Percentiles rank a stretch among this genome's conserved stretches.
Conservation (phyloP, 2,329 filamentous ascomycete genomes). For the Endocalyx cinctus region DNA sequence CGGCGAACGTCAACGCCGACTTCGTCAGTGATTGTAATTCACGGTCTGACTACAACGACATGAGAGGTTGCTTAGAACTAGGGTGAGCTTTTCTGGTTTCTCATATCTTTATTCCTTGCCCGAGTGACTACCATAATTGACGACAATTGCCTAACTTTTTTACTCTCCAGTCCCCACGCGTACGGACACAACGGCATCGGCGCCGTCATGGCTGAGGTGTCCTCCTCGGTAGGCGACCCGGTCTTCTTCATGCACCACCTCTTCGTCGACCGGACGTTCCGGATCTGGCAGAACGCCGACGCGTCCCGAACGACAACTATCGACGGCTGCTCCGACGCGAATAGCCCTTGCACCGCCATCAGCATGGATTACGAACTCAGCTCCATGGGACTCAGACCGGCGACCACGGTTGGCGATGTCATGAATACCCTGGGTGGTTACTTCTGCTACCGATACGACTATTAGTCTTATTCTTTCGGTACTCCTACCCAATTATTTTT, state of each 20-base stretch:
- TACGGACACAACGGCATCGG: slow-evolving; percentile 33
- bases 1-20: slow-evolving; percentile 22
- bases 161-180: slow-evolving; percentile 25
- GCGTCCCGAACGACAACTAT: slow-evolving; percentile 21
- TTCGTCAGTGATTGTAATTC: slow-evolving; percentile 29
- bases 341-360: slow-evolving; percentile 22
- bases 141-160: slow-evolving; percentile 10
- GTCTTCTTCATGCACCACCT: slow-evolving; percentile 31
- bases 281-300: slow-evolving; percentile 28
- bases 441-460: slow-evolving; percentile 28
- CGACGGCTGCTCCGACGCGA: slow-evolving; percentile 22
- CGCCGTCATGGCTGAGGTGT: slow-evolving; percentile 30
- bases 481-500: too few species aligned
- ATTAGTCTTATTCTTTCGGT: too few species aligned
- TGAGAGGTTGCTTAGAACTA: slow-evolving; percentile 27
- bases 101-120: neutral
- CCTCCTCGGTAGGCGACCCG: slow-evolving; percentile 29
- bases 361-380: slow-evolving; percentile 21
- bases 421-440: slow-evolving; percentile 24
- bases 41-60: slow-evolving; percentile 23
- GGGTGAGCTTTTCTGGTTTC: slow-evolving; percentile 22
- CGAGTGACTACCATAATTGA: neutral
- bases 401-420: slow-evolving; percentile 19
- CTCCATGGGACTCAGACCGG: slow-evolving; percentile 21
- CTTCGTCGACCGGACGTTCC: slow-evolving; percentile 30